Evolutionary conservation across 108 stramenopile species (phyloP).

Genomic region (Fragilaria radians): DNA sequence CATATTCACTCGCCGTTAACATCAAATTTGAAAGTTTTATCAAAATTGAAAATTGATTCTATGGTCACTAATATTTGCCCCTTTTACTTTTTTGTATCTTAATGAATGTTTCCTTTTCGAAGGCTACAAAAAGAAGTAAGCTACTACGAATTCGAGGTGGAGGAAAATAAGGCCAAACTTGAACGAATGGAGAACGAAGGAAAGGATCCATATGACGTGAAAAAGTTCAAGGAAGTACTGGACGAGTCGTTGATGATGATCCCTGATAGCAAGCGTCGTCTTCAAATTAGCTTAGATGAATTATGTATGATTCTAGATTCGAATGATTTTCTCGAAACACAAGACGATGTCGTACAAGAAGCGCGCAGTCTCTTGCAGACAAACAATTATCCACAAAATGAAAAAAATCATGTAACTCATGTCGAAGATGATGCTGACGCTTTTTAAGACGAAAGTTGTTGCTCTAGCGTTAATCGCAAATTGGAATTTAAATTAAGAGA

Average conservation of each 20-base stretch:
- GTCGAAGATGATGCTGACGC: constrained; percentile 34
- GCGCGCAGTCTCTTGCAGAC: constrained; percentile 18
- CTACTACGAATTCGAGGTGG: constrained; percentile 68
- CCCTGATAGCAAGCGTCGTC: constrained; percentile 55
- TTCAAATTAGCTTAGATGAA: constrained; percentile 52
- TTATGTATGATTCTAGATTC: constrained; percentile 35
- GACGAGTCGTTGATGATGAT: constrained; percentile 83
- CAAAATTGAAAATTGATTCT: too few relatives aligned
- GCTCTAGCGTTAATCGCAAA: too few relatives aligned
- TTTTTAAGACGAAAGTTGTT: too few relatives aligned
- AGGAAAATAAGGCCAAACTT: constrained; percentile 62
- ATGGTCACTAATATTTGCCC: too few relatives aligned
- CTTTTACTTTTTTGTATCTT: not conserved
- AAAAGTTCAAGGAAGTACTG: constrained; percentile 78
- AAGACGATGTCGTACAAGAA: constrained; percentile 18
- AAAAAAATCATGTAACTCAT: constrained; percentile 17
- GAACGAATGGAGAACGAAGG: constrained; percentile 55
- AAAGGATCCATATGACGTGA: constrained; percentile 73
- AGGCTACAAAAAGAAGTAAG: constrained; percentile 65
- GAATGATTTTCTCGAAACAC: constrained; percentile 1
- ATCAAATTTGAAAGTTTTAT: too few relatives aligned
- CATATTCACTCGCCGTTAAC: too few relatives aligned
- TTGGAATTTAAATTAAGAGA: too few relatives aligned
- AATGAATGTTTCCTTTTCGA: not conserved
- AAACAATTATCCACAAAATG: not conserved